phyloP scores from a whole-genome alignment of 805 yeast species.

The Saccharomycopsis olivae region DNA sequence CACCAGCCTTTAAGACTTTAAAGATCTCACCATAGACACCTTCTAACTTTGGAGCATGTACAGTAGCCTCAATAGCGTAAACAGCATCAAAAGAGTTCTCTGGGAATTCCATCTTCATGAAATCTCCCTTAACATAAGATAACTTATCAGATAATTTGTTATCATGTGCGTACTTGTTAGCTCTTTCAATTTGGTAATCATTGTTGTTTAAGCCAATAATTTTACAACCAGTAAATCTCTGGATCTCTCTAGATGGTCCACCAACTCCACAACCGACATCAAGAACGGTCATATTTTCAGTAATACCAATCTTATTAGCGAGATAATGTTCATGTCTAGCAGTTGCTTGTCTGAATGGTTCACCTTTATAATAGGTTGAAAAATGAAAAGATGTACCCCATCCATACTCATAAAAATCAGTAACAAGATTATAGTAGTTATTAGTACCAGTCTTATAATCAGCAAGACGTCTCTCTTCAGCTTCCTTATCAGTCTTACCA shows the following conservation, averaged over 20 bases:
- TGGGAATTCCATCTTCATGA: constrained; percentile 97
- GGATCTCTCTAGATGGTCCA: constrained; percentile 96
- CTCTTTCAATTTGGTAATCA: constrained; percentile 93
- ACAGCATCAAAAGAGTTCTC: constrained; percentile 89
- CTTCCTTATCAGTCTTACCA: constrained; percentile 65
- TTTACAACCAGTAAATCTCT: constrained; percentile 78
- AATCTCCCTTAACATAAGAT: constrained; percentile 89
- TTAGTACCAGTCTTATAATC: constrained; percentile 89
- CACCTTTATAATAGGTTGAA: constrained; percentile 88
- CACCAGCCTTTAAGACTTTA: constrained; percentile 96
- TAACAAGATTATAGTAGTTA: constrained; percentile 92
- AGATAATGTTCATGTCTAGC: constrained; percentile 96
- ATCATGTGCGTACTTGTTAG: constrained; percentile 64
- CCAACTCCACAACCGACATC: constrained; percentile 99
- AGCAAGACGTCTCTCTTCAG: constrained; percentile 61
- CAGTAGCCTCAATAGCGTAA: constrained; percentile 97
- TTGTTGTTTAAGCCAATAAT: constrained; percentile 91
- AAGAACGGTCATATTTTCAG: constrained; percentile 73
- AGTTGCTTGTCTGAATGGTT: constrained; percentile 85
- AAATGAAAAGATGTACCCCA: constrained; percentile 99
- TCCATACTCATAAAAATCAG: constrained; percentile 97
- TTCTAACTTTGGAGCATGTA: constrained; percentile 92
- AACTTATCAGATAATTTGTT: constrained; percentile 61
- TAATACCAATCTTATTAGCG: constrained; percentile 76
- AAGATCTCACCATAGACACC: constrained; percentile 93